A percentile compares a stretch with the other conserved stretches of the same genome.
These are phyloP conservation scores for Ziziphus jujuba DNA, from an alignment of 306 rosid species.

Conservation along the genomic window DNA sequence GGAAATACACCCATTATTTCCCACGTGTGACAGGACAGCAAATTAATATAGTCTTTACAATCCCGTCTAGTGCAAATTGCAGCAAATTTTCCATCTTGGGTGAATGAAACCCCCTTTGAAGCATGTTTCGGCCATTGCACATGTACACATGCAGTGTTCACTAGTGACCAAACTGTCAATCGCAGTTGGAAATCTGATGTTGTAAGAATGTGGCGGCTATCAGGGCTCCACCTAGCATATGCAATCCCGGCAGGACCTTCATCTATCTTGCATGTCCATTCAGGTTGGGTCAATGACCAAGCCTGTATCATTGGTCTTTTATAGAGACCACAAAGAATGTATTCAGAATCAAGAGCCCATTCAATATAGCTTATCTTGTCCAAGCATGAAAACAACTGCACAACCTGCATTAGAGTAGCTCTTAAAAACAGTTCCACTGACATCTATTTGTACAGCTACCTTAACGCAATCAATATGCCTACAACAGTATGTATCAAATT, in stretches of 20 bases:
- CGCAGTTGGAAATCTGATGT: conserved; percentile 93
- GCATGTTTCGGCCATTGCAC: conserved; percentile 95
- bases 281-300: conserved; percentile 95
- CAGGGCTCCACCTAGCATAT: conserved; percentile 99
- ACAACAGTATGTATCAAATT: background rate
- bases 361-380: conserved; percentile 98
- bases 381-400: conserved; percentile 96
- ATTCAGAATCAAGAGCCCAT: conserved; percentile 98
- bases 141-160: conserved; percentile 95
- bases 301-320: conserved; percentile 97
- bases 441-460: no score
- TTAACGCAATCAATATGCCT: background rate
- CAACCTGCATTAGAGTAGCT: conserved; percentile 63
- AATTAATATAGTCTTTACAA: conserved; percentile 87
- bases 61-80: conserved; percentile 97
- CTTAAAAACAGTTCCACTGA: no score
- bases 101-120: conserved; percentile 91
- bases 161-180: conserved; percentile 88
- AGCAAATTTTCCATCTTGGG: conserved; percentile 86
- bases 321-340: conserved; percentile 93
- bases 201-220: conserved; percentile 96
- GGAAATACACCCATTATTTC: conserved; percentile 91
- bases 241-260: conserved; percentile 98
- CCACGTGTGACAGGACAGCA: conserved; percentile 91
- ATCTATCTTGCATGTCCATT: conserved; percentile 99